A percentile compares a stretch with the other conserved stretches of the same genome.
phyloP scores from a whole-genome alignment of 257 asterid genomes.

The Phtheirospermum japonicum region DNA sequence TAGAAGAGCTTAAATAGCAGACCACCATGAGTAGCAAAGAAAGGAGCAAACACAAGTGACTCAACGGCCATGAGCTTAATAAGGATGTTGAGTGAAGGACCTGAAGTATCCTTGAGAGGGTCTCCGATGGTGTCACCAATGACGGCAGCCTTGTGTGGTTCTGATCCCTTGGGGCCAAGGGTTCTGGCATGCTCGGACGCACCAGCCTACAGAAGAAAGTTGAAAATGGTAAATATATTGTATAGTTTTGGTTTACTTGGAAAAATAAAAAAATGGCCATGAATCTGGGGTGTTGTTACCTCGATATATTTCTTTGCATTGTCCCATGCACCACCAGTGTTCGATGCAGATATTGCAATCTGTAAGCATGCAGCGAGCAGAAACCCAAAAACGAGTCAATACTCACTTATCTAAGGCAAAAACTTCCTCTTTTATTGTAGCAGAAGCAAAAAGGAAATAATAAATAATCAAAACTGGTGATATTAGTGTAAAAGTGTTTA shows the following conservation, averaged over 20 bases:
- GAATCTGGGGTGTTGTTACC: constrained; percentile 31
- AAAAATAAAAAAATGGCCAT: neutral
- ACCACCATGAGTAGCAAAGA: constrained; percentile 69
- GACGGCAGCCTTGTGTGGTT: constrained; percentile 78
- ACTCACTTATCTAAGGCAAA: neutral
- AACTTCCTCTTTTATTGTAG: neutral
- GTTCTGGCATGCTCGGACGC: constrained; percentile 58
- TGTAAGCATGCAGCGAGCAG: constrained; percentile 11
- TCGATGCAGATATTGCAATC: constrained; percentile 70
- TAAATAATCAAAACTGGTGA: neutral
- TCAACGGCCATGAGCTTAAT: constrained; percentile 81
- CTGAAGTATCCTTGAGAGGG: constrained; percentile 66
- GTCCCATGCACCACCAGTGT: constrained; percentile 77
- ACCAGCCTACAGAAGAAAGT: constrained; percentile 40
- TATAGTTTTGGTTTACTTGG: neutral
- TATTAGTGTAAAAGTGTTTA: neutral
- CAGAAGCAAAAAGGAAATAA: neutral
- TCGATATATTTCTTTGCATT: constrained; percentile 70
- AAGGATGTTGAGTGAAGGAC: constrained; percentile 65
- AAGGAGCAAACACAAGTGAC: constrained; percentile 69
- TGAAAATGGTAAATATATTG: neutral
- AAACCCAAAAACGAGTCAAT: neutral
- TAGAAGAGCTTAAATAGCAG: constrained; percentile 46
- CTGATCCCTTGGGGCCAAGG: constrained; percentile 72
- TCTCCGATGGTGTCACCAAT: constrained; percentile 72